Evolutionary conservation across 164 flowering plant species (phyloP), one percentile per base, ranked within the genome.

Genomic region (Vitis rupestris): DNA sequence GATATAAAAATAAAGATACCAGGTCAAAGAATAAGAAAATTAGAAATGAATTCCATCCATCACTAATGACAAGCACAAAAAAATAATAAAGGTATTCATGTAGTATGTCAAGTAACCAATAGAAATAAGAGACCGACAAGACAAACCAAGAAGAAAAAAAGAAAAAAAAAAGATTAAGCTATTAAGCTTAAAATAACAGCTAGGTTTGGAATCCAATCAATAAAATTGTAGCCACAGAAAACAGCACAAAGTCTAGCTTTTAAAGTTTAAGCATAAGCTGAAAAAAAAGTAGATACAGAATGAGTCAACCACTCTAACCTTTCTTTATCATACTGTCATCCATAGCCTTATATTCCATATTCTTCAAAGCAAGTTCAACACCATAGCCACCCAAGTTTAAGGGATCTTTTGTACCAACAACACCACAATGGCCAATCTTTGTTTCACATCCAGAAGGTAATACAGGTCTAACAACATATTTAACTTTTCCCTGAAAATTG

Each of bases 341-440:
- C 93, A 96, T 96, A 67, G 98, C 98, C 78, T 96, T 96, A 67
- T 96, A 96, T 76, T 96, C 99, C 99, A 96, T 96, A 74, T 93
- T 96, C 87, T 96, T 96, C 82, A 96, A 64, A 59, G 98, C 99
- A 81, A 96, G 97, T 78, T 96, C 99, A 47, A 96, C 98, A 19
- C 99, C 99, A 82, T 91, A 96, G 58, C 98, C 99, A 79, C 97
- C 97, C 87, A 96, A 80, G 75, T 86, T 87, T 64, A 89, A 67
- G 17, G 88, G 72, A 75, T 87, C 90, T 53, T 68, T 73, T 10
- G 97, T 73, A 72, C 99, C 99, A 82, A 96, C 73, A 56, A 86
- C 85, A 75, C 87, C 97, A 85, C 99, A 96, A 44, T 47, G 67
- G 50, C 83, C 77, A 70, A 63, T 62, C 67, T 74, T 75, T 70